These are phyloP conservation scores for Strobilomyces dryophilus DNA, from an alignment of 768 basidiomycete genomes.

Conservation along the genomic window DNA sequence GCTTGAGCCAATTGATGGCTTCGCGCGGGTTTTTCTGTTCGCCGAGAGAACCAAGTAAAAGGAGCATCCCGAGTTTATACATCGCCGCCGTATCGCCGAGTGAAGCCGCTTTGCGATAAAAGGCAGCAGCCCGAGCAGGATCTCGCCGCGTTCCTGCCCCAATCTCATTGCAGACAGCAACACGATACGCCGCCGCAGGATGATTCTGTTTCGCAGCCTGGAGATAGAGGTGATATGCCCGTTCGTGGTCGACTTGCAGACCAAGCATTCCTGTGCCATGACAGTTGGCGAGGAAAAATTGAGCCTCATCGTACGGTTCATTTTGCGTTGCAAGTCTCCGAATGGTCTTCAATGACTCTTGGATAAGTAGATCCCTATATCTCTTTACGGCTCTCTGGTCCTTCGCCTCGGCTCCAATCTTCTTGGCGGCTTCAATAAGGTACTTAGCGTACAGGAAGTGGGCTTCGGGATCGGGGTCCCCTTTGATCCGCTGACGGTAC, in stretches of 20 bases:
- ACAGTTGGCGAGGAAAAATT: constrained; percentile 98
- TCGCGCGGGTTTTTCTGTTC: constrained; percentile 86
- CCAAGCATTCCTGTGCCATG: constrained; percentile 94
- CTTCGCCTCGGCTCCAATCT: constrained; percentile 68
- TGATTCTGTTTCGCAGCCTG: constrained; percentile 98
- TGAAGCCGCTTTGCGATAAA: constrained; percentile 95
- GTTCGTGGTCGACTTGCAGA: constrained; percentile 95
- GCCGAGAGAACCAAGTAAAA: constrained; percentile 78
- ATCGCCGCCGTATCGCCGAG: constrained; percentile 96
- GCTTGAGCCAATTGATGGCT: constrained; percentile 89
- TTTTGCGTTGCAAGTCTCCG: constrained; percentile 90
- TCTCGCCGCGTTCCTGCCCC: constrained; percentile 94
- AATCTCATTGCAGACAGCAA: constrained; percentile 98
- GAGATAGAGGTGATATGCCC: constrained; percentile 94
- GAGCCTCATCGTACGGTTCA: constrained; percentile 90
- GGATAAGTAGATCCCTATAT: constrained; percentile 83
- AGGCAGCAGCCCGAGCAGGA: constrained; percentile 82
- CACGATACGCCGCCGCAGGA: constrained; percentile 90
- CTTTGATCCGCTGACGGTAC: constrained; percentile 95
- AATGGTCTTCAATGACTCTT: constrained; percentile 88
- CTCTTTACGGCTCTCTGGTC: constrained; percentile 85
- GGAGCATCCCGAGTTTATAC: constrained; percentile 99
- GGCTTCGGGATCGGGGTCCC: constrained; percentile 96
- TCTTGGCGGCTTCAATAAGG: constrained; percentile 95
- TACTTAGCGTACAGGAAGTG: constrained; percentile 99